Conservation (phyloP, 108 stramenopile genomes). For the Cyclostephanos invisitatus region DNA sequence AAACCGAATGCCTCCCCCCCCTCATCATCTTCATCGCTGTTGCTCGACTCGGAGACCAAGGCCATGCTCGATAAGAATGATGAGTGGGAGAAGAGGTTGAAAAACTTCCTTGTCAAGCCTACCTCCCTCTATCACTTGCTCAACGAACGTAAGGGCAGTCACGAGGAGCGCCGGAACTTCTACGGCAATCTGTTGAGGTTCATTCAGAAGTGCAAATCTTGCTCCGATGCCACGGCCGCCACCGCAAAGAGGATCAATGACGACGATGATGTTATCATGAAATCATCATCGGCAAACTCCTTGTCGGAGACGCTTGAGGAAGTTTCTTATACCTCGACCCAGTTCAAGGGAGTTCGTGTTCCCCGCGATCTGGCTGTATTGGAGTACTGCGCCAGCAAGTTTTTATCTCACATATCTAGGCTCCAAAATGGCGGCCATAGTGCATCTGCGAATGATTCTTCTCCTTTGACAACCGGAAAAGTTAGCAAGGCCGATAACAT, state of each 20-base stretch:
- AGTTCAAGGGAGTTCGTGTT: conserved; percentile 55
- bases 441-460: conserved; percentile 34
- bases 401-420: conserved; percentile 14
- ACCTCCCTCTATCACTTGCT: conserved; percentile 20
- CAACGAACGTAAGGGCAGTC: conserved; percentile 40
- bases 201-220: conserved; percentile 54
- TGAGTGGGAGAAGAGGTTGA: conserved; percentile 56
- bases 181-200: conserved; percentile 58
- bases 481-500: conserved; percentile 24
- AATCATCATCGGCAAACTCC: conserved; percentile 3
- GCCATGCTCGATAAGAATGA: conserved; percentile 49
- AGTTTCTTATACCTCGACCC: conserved; percentile 37
- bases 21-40: conserved; percentile 7
- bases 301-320: conserved; percentile 34
- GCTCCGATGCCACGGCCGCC: conserved; percentile 34
- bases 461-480: conserved; percentile 6
- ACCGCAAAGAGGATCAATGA: not conserved
- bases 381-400: conserved; percentile 59
- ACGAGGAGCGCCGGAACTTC: conserved; percentile 52
- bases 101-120: conserved; percentile 24
- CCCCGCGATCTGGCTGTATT: conserved; percentile 65
- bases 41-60: conserved; percentile 50
- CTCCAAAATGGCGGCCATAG: conserved; percentile 7
- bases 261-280: not conserved
- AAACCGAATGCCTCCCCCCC: not conserved